phyloP scores from a whole-genome alignment of 352 stramenopile genomes.

The Phytophthora capsici region DNA sequence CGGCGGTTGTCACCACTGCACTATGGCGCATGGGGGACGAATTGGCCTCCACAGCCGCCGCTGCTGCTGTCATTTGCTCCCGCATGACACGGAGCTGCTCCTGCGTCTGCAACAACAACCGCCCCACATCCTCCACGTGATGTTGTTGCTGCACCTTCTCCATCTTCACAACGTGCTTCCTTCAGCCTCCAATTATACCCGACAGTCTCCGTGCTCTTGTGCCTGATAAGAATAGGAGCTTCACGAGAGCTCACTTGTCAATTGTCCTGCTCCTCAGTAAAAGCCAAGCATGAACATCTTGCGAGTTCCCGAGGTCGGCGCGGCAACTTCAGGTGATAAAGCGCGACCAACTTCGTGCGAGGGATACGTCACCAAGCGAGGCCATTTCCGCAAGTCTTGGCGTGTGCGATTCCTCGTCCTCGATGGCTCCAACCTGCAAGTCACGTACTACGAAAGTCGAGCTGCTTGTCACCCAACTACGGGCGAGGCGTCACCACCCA shows the following conservation, averaged over 20 bases:
- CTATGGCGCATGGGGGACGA: conserved; percentile 42
- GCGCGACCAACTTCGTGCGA: conserved; percentile 78
- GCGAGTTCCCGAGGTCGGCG: conserved; percentile 41
- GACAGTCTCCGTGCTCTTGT: neutral
- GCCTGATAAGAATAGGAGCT: conserved; percentile 33
- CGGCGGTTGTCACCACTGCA: conserved; percentile 25
- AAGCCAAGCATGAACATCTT: conserved; percentile 61
- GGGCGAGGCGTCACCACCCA: conserved; percentile 32
- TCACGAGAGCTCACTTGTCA: conserved; percentile 9
- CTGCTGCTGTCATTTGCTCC: conserved; percentile 65
- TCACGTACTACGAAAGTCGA: conserved; percentile 83
- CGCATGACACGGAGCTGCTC: conserved; percentile 78
- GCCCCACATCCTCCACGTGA: conserved; percentile 83
- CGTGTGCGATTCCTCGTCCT: conserved; percentile 80
- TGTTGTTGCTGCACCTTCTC: conserved; percentile 81
- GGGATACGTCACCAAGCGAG: conserved; percentile 88
- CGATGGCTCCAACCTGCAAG: conserved; percentile 68
- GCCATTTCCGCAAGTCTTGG: conserved; percentile 87
- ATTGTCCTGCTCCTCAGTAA: neutral
- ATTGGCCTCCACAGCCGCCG: conserved; percentile 39
- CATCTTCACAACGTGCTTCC: conserved; percentile 44
- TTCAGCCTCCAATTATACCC: conserved; percentile 29
- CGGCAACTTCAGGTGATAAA: conserved; percentile 37
- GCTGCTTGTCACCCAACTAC: conserved; percentile 44
- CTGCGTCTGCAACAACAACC: conserved; percentile 83